Conservation (phyloP, 2,329 filamentous ascomycete genomes). For the Colletotrichum costaricense region DNA sequence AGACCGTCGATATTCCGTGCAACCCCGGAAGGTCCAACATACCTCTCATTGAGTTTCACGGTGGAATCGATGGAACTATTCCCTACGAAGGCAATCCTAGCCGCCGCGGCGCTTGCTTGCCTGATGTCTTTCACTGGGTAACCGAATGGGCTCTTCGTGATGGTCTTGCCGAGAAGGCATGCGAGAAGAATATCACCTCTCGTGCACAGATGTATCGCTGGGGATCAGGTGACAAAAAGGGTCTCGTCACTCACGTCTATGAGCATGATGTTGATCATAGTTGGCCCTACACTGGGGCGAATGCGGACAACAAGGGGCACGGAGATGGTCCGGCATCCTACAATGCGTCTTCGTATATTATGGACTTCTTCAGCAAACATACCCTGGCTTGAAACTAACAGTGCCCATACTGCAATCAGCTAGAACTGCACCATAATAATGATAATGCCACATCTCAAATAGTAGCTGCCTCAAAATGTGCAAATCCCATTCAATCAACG, state of each 20-base stretch:
- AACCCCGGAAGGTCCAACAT: conserved; percentile 46
- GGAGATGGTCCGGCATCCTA: conserved; percentile 36
- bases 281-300: conserved; percentile 35
- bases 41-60: conserved; percentile 63
- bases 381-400: background rate
- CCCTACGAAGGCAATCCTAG: conserved; percentile 53
- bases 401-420: background rate
- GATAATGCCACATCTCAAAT: background rate
- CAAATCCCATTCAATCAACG: background rate
- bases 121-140: conserved; percentile 54
- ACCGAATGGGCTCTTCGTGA: conserved; percentile 51
- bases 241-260: conserved; percentile 17
- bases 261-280: conserved; percentile 35
- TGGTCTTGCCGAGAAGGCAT: conserved; percentile 31
- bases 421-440: background rate
- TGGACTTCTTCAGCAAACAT: conserved; percentile 32
- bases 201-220: conserved; percentile 6
- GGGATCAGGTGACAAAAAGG: background rate
- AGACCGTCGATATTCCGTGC: conserved; percentile 50
- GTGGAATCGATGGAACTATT: conserved; percentile 58
- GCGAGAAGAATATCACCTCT: background rate
- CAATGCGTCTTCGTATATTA: conserved; percentile 35
- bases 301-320: conserved; percentile 34
- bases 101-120: conserved; percentile 54
- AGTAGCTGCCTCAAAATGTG: background rate